Evolutionary conservation across 495 filamentous ascomycete genomes (phyloP), one percentile per base, ranked within the genome.

Genomic region (Penicillium pulvis): DNA sequence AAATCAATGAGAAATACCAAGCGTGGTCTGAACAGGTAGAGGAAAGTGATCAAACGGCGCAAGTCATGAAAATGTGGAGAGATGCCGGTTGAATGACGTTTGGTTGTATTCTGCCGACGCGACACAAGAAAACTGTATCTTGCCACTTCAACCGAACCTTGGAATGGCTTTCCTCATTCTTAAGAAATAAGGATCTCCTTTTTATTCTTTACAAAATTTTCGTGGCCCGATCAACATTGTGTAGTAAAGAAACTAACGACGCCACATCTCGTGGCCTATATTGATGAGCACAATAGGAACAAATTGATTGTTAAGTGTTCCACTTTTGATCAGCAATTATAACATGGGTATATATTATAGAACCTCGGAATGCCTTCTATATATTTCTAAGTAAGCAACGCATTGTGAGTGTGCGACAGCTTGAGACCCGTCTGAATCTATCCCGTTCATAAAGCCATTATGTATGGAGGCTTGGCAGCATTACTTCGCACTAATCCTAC

Each of bases 61-160:
- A 45, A 45, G 17, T 28, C 45, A 26, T 35, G 19, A 54, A 56
- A 52, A 36, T 61, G 59, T 61, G 59, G 59, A 61, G 59, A 61
- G 57, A 42, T 41, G 49, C 24, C 35, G 43, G 46, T 26, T 30
- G 56, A 55, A 50, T 55, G 57, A 59, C 58, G 58, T 55, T 50
- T 49, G 28, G 24, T 51, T 52, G 48, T 48, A 23, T 56, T 56
- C 39, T 23, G 26, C 46, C 53, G 43, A 52, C 14, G 52, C 41
- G 28, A 44, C 42, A 44, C 42, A 16, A 16, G 20, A 46, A 46
- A 20, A 10, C 14, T 16, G 3, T 24, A 11, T 20, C 7, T 47
- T 28, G 45, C 45, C 45, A 47, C 45, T 36, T 36, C 33, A 36
- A 36, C 28, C 28, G 28, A 28, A 28, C 33, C 33, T 14, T 36